phyloP scores from a whole-genome alignment of 2,329 filamentous ascomycete species.

The Aureobasidium sp. region DNA sequence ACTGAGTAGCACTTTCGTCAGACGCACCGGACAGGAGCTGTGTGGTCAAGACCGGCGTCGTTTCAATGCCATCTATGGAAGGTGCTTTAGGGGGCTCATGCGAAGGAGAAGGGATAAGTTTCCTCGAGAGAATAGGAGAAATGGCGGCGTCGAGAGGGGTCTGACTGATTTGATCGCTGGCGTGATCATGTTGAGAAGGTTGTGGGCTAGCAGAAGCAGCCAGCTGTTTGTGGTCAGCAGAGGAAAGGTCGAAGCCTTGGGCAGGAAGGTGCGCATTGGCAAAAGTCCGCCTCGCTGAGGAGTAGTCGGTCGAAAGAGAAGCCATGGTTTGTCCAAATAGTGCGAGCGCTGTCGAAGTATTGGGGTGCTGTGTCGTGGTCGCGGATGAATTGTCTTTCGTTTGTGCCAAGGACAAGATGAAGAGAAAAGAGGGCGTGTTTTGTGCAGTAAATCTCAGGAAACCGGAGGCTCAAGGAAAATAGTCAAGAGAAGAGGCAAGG shows the following conservation, averaged over 20 bases:
- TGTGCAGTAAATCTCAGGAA: slow-evolving; percentile 27
- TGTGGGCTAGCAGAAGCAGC: slow-evolving; percentile 34
- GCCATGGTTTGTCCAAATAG: slow-evolving; percentile 25
- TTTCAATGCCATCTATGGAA: not conserved
- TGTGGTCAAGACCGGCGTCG: slow-evolving; percentile 1
- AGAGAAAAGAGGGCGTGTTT: slow-evolving; percentile 1
- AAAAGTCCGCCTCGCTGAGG: slow-evolving; percentile 57
- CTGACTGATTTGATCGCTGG: not conserved
- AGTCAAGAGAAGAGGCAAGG: slow-evolving; percentile 38
- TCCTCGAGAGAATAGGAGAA: not conserved
- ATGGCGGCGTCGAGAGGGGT: not conserved
- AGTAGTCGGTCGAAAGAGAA: slow-evolving; percentile 25
- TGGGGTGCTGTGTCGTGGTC: slow-evolving; percentile 16
- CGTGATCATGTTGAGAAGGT: slow-evolving; percentile 3
- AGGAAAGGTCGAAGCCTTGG: not conserved
- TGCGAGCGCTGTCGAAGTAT: slow-evolving; percentile 17
- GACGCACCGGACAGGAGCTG: slow-evolving; percentile 18
- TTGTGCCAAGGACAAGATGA: slow-evolving; percentile 9
- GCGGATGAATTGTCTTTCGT: not conserved
- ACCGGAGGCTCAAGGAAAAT: slow-evolving; percentile 47
- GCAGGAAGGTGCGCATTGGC: slow-evolving; percentile 55
- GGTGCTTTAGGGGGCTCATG: not conserved
- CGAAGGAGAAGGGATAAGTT: not conserved
- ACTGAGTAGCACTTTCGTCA: slow-evolving; percentile 40
- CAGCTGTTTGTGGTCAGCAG: slow-evolving; percentile 29